Conservation (phyloP, 352 stramenopile species). For the Phytophthora lateralis region DNA sequence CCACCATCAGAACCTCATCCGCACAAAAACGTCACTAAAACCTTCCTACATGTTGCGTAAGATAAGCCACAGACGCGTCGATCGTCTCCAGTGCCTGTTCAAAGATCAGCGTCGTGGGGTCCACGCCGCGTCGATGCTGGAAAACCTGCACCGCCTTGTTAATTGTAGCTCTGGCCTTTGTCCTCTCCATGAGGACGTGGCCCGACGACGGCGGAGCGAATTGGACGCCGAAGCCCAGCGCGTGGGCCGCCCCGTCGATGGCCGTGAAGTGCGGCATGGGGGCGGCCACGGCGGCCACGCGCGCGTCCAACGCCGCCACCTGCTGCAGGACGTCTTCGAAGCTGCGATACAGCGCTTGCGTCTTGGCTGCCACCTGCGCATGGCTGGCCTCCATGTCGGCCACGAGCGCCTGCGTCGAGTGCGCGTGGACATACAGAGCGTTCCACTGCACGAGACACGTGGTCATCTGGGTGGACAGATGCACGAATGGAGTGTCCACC, state of each 20-base stretch:
- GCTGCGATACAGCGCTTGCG: slow-evolving; percentile 73
- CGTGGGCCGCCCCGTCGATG: slow-evolving; percentile 58
- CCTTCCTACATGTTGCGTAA: slow-evolving; percentile 66
- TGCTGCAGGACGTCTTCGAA: slow-evolving; percentile 76
- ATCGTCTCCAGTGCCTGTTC: slow-evolving; percentile 70
- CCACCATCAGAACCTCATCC: slow-evolving; percentile 6
- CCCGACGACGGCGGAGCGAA: slow-evolving; percentile 46
- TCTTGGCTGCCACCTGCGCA: slow-evolving; percentile 75
- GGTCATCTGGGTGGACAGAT: slow-evolving; percentile 42
- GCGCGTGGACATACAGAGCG: slow-evolving; percentile 54
- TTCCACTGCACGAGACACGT: slow-evolving; percentile 45
- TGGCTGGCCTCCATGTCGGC: slow-evolving; percentile 86
- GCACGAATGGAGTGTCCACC: slow-evolving; percentile 31
- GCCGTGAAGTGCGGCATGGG: slow-evolving; percentile 79
- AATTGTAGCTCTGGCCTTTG: background rate
- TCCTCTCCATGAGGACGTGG: slow-evolving; percentile 24
- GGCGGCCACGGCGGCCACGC: slow-evolving; percentile 62
- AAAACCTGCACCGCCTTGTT: slow-evolving; percentile 73
- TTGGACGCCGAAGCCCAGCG: slow-evolving; percentile 74
- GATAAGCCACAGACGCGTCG: slow-evolving; percentile 64
- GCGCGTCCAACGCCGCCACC: slow-evolving; percentile 63
- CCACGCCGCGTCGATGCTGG: slow-evolving; percentile 73
- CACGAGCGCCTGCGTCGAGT: slow-evolving; percentile 67
- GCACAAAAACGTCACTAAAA: slow-evolving; percentile 1
- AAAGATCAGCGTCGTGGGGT: slow-evolving; percentile 70